Evolutionary conservation across 176 grass and related monocot species (phyloP).

Genomic region (Oryza punctata): DNA sequence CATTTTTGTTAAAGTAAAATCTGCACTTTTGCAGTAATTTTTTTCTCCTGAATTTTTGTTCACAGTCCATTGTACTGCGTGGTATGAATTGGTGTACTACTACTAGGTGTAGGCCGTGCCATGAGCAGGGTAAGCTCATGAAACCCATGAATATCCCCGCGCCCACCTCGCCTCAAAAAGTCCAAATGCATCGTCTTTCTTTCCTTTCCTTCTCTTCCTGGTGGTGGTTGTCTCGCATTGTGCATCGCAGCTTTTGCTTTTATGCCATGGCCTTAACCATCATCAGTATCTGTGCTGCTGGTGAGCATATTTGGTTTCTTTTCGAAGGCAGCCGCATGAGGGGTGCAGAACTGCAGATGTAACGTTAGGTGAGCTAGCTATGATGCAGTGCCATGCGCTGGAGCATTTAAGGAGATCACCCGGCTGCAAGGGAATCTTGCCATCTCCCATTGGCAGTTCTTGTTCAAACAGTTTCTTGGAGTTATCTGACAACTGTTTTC

Average conservation of each 20-base stretch:
- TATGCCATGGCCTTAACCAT: constrained; percentile 12
- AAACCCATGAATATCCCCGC: constrained; percentile 28
- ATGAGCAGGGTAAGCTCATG: constrained; percentile 17
- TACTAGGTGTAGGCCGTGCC: constrained; percentile 15
- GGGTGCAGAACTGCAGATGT: neutral
- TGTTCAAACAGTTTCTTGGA: constrained; percentile 27
- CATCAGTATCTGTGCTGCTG: constrained; percentile 19
- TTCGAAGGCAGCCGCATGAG: constrained; percentile 2
- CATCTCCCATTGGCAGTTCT: neutral
- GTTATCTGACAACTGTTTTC: constrained; percentile 6
- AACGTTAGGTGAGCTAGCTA: constrained; percentile 16
- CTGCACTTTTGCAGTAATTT: neutral
- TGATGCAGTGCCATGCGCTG: constrained; percentile 18
- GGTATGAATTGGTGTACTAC: neutral
- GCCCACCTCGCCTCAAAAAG: constrained; percentile 35
- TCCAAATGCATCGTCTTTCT: constrained; percentile 31
- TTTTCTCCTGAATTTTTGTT: constrained; percentile 8
- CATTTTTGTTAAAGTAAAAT: neutral
- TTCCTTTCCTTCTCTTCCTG: constrained; percentile 5
- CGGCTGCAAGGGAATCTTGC: constrained; percentile 28
- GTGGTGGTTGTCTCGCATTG: constrained; percentile 33
- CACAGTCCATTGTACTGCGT: neutral
- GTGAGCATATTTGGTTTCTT: constrained; percentile 37
- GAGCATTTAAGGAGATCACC: constrained; percentile 1
- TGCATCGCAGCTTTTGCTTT: constrained; percentile 43